Evolutionary conservation across 495 filamentous ascomycete species (phyloP), one percentile per base, ranked within the genome.

Genomic region (Annulohypoxylon moriforme): DNA sequence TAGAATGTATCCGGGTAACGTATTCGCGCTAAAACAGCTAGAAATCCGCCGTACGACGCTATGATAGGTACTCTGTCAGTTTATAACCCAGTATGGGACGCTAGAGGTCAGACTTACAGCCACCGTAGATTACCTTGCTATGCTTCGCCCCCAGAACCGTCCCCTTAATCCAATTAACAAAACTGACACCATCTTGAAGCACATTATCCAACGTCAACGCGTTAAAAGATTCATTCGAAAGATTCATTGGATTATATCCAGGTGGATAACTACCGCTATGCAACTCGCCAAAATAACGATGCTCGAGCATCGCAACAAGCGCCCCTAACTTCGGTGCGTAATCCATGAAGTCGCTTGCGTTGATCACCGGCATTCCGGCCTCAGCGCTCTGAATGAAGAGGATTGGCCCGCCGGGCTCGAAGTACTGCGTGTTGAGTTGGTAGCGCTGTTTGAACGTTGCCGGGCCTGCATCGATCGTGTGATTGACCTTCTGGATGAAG

Each of bases 11-110:
- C 34, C 10, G 72, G 68, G 49, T 75, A 58, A 9, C 60, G 72
- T 20, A 75, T 59, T 3, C 72, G 72, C 9, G 72, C 72, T 18
- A 60, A 64, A 5, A 75, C 72, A 2, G 72, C 68, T 10, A 75
- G 72, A 11, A 75, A 75, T 0, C 72, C 72, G 14, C 72, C 64
- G 34, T 75, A 75, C n/a, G 72, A 75, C 63, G 71, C 71, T 70
- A 4, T 14, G 1, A 63, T 11, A 31, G 1, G 59, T 11, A 31
- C 25, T 7, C 27, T 4, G 42, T 73, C 55, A 73, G 66, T 29
- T 31, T 22, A 50, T 13, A 11, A 22, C 0, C 31, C 16, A 3
- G 16, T 16, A 1, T 22, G 7, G 22, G 2, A n/a, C n/a, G 27
- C 13, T 14, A 22, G 0, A 0, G 18, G 8, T 3, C 5, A 9